Evolutionary conservation across 331 rosid genomes (phyloP).

Genomic region (Pyracantha coccinea): DNA sequence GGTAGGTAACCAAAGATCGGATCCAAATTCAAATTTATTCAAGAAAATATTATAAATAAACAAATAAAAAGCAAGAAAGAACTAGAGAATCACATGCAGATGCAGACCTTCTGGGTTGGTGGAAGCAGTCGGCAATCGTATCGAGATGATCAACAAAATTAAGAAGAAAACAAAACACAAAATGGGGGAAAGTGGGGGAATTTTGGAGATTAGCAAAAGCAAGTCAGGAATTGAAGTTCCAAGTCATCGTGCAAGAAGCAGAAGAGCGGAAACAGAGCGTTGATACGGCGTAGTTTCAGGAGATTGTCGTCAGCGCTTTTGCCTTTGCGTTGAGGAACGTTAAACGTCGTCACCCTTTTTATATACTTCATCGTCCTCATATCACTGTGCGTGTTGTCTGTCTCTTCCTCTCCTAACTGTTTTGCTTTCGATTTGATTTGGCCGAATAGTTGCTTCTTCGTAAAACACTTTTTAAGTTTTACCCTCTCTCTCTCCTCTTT

Average conservation of each 20-base stretch:
- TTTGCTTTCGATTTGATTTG: conserved; percentile 1
- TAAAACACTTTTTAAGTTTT: neutral
- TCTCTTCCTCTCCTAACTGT: conserved; percentile 14
- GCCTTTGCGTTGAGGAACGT: neutral
- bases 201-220: conserved; percentile 7
- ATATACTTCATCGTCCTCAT: neutral
- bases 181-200: neutral
- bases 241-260: neutral
- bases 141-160: neutral
- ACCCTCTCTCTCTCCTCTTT: neutral
- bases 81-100: neutral
- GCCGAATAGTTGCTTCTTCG: neutral
- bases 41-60: neutral
- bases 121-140: neutral
- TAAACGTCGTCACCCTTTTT: neutral
- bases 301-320: neutral
- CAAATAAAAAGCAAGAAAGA: neutral
- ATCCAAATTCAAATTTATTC: neutral
- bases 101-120: conserved; percentile 3
- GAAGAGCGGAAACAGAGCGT: neutral
- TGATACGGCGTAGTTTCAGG: conserved; percentile 10
- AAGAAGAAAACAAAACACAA: neutral
- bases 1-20: neutral
- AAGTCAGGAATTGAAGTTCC: neutral
- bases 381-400: neutral